Percentiles rank a stretch among this genome's conserved stretches.
Evolutionary conservation across 306 rosid genomes (phyloP).

Genomic region (Quercus variabilis): DNA sequence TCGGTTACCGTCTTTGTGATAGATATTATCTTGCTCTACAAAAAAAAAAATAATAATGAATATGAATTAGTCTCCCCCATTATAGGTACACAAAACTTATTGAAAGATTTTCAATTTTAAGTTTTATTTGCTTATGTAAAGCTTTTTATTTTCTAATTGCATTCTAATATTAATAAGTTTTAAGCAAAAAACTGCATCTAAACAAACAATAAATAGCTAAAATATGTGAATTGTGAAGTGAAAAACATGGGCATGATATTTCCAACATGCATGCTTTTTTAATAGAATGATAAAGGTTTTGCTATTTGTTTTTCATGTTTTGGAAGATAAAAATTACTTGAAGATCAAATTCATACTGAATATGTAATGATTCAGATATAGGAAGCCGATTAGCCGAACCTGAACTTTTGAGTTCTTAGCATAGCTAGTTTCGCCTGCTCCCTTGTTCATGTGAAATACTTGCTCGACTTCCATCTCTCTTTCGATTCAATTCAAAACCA

Average conservation of each 20-base stretch:
- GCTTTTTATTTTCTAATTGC: too few relatives aligned
- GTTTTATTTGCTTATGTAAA: too few relatives aligned
- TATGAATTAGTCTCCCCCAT: too few relatives aligned
- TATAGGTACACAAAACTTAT: too few relatives aligned
- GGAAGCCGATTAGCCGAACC: conserved; percentile 25
- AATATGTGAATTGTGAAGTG: too few relatives aligned
- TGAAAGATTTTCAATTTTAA: too few relatives aligned
- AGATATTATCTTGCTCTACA: conserved; percentile 44
- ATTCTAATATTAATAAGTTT: too few relatives aligned
- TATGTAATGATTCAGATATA: background rate
- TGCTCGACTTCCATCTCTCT: conserved; percentile 43
- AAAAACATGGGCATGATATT: background rate
- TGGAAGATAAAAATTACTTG: background rate
- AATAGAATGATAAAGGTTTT: too few relatives aligned
- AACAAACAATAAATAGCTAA: too few relatives aligned
- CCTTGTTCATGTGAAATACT: conserved; percentile 73
- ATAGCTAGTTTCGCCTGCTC: conserved; percentile 61
- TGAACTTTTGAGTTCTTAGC: conserved; percentile 65
- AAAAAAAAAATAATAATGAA: too few relatives aligned
- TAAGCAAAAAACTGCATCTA: too few relatives aligned
- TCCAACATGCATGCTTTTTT: background rate
- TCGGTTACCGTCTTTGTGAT: conserved; percentile 27
- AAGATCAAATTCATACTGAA: background rate
- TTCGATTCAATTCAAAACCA: background rate
- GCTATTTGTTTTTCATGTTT: background rate